phyloP scores from a whole-genome alignment of 306 rosid genomes.

The Elaeagnus macrophylla region DNA sequence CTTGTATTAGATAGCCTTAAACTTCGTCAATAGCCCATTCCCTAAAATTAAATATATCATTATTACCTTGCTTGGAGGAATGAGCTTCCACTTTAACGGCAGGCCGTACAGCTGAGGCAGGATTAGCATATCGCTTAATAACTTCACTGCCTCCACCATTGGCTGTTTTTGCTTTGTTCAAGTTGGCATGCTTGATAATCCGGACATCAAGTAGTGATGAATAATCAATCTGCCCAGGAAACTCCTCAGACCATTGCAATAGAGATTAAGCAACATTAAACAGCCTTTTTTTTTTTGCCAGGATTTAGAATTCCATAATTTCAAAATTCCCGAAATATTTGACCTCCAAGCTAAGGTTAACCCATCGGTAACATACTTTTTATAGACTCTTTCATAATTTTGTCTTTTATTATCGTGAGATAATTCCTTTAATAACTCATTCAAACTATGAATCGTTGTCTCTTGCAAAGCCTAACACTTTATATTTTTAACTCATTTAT shows the following conservation, averaged over 20 bases:
- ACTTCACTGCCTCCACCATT: not conserved
- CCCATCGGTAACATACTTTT: too few relatives aligned
- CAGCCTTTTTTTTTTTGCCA: not conserved
- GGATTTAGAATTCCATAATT: too few relatives aligned
- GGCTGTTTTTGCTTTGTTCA: constrained; percentile 3
- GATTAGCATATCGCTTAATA: constrained; percentile 4
- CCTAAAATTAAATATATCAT: constrained; percentile 5
- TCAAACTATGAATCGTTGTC: too few relatives aligned
- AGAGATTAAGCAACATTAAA: constrained; percentile 4
- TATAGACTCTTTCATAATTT: too few relatives aligned
- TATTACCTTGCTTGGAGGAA: constrained; percentile 38
- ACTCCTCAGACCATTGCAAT: constrained; percentile 20
- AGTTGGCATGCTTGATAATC: constrained; percentile 29
- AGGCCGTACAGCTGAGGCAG: constrained; percentile 21
- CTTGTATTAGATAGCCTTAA: constrained; percentile 5
- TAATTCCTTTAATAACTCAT: too few relatives aligned
- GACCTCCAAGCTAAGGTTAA: too few relatives aligned
- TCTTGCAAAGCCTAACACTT: too few relatives aligned
- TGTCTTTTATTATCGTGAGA: too few relatives aligned
- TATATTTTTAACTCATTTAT: too few relatives aligned
- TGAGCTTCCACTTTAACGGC: constrained; percentile 20
- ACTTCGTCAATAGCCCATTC: not conserved
- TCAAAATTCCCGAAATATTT: too few relatives aligned
- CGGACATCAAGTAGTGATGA: constrained; percentile 43
- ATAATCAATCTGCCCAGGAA: constrained; percentile 39